A percentile compares a stretch with the other conserved stretches of the same genome.
phyloP scores from a whole-genome alignment of 2,329 filamentous ascomycete genomes.

The Metarhizium humberi region DNA sequence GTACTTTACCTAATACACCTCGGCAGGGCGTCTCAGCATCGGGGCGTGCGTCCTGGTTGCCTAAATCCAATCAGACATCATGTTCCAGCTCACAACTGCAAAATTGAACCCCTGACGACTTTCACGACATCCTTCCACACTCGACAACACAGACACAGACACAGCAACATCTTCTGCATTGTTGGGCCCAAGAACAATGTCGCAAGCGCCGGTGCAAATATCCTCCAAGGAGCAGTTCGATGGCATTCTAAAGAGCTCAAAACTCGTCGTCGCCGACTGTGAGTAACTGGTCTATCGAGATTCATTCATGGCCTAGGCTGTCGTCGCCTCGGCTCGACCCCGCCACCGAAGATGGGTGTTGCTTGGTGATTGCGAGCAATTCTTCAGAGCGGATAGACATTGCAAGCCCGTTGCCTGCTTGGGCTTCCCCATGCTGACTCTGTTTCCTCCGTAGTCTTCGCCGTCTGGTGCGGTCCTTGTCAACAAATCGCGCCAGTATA shows the following conservation, averaged over 20 bases:
- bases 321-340: constrained; percentile 3
- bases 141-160: background rate
- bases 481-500: constrained; percentile 76
- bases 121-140: background rate
- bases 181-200: constrained; percentile 15
- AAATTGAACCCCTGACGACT: background rate
- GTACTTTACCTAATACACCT: too few relatives aligned
- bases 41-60: too few relatives aligned
- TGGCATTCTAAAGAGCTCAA: constrained; percentile 58
- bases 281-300: constrained; percentile 26
- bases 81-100: background rate
- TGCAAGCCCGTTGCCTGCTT: background rate
- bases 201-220: constrained; percentile 19
- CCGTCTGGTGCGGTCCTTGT: constrained; percentile 80
- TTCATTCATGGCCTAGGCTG: background rate
- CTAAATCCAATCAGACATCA: too few relatives aligned
- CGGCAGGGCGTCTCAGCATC: too few relatives aligned
- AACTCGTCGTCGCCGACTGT: constrained; percentile 85
- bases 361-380: too few relatives aligned
- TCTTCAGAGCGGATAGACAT: too few relatives aligned
- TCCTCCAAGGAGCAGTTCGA: constrained; percentile 54
- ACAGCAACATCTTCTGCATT: background rate
- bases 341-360: background rate
- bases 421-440: background rate
- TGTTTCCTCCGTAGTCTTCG: constrained; percentile 56